Percentiles rank a stretch among this genome's conserved stretches.
Conservation (phyloP, 2,329 filamentous ascomycete species). For the Tolypocladium ophioglossoides region DNA sequence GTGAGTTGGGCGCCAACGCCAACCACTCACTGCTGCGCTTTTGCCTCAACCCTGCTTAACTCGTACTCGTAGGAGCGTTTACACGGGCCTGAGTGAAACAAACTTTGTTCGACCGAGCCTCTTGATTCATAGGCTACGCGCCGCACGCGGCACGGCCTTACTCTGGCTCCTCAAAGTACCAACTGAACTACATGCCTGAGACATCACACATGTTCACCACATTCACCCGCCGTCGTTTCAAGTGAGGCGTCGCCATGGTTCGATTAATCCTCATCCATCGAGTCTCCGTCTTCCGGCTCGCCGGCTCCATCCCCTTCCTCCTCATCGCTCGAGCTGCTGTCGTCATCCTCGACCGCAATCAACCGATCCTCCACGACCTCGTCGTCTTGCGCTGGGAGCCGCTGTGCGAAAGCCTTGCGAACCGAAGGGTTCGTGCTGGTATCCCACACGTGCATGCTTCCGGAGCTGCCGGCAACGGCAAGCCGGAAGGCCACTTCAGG, state of each 20-base stretch:
- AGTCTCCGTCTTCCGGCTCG: conserved; percentile 20
- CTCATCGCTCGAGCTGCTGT: conserved; percentile 56
- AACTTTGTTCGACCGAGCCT: background rate
- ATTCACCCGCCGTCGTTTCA: background rate
- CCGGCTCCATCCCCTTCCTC: conserved; percentile 41
- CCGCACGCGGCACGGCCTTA: background rate
- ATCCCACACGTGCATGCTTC: conserved; percentile 89
- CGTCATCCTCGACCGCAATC: conserved; percentile 59
- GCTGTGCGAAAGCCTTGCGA: conserved; percentile 66
- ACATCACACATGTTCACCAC: background rate
- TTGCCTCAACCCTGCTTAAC: background rate
- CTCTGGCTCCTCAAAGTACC: background rate
- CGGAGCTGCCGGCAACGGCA: conserved; percentile 90
- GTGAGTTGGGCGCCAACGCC: background rate
- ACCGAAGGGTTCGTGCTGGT: conserved; percentile 87
- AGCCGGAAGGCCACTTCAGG: conserved; percentile 83
- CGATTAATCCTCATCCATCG: conserved; percentile 16
- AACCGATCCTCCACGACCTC: conserved; percentile 64
- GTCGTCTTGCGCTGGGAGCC: conserved; percentile 44
- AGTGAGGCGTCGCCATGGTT: background rate
- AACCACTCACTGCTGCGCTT: background rate
- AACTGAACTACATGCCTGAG: background rate
- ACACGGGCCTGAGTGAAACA: too few species aligned
- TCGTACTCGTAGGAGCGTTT: background rate
- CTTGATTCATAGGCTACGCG: background rate